Percentiles rank a stretch among this genome's conserved stretches.
phyloP scores from a whole-genome alignment of 2,329 filamentous ascomycete genomes.

The Dactylella cylindrospora region DNA sequence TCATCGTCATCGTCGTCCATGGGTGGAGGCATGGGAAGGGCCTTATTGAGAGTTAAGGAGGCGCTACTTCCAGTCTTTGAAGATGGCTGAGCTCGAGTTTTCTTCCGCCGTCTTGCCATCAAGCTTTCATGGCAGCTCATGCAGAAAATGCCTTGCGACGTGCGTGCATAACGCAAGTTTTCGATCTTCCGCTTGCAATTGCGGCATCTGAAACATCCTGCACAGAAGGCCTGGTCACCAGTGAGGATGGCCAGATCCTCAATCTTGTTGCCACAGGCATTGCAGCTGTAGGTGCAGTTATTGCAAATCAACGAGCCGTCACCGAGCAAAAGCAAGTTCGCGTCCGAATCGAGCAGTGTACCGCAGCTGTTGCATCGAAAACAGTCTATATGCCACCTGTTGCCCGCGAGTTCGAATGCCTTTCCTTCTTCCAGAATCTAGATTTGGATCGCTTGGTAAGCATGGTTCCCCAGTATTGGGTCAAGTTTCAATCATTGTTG shows the following conservation, averaged over 20 bases:
- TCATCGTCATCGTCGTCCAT: conserved; percentile 49
- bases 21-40: conserved; percentile 48
- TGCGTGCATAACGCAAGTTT: conserved; percentile 94
- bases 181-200: conserved; percentile 99
- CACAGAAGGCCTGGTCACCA: conserved; percentile 96
- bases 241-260: conserved; percentile 97
- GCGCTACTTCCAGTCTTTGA: conserved; percentile 43
- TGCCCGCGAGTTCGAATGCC: conserved; percentile 93
- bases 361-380: conserved; percentile 96
- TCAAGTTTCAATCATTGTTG: no score
- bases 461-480: conserved; percentile 40
- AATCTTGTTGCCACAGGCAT: conserved; percentile 93
- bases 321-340: conserved; percentile 92
- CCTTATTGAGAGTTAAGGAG: conserved; percentile 48
- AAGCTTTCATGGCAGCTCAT: conserved; percentile 98
- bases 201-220: conserved; percentile 92
- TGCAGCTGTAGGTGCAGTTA: conserved; percentile 99
- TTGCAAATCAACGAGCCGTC: conserved; percentile 98
- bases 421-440: conserved; percentile 98
- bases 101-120: conserved; percentile 89
- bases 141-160: conserved; percentile 97
- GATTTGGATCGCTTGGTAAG: conserved; percentile 39
- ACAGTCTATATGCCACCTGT: conserved; percentile 98
- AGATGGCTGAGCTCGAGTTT: conserved; percentile 63
- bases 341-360: conserved; percentile 95